Conservation (phyloP, 768 basidiomycete species). For the Lactarius evosmus region DNA sequence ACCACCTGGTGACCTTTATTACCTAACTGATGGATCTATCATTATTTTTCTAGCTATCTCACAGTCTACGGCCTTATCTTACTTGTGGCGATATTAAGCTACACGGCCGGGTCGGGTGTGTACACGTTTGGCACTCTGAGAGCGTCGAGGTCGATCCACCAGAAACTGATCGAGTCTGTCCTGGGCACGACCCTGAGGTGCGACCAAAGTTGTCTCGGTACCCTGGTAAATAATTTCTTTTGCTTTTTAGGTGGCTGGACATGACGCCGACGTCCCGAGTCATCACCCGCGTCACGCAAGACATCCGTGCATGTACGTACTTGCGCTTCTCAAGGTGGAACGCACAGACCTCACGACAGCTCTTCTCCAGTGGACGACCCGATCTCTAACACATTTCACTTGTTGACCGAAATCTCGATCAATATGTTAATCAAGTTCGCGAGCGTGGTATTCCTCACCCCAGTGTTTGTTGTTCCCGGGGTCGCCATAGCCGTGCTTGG, state of each 20-base stretch:
- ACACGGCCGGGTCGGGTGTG: slow-evolving; percentile 36
- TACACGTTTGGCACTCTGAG: slow-evolving; percentile 49
- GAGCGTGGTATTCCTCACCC: slow-evolving; percentile 39
- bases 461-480: slow-evolving; percentile 42
- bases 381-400: slow-evolving; percentile 31
- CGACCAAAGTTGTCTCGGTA: slow-evolving; percentile 35
- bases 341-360: neutral
- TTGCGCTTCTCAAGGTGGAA: neutral
- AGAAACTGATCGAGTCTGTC: slow-evolving; percentile 48
- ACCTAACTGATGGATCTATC: neutral
- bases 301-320: slow-evolving; percentile 43
- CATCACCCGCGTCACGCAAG: slow-evolving; percentile 62
- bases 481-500: slow-evolving; percentile 39
- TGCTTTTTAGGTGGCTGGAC: slow-evolving; percentile 44
- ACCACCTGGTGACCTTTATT: neutral
- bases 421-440: slow-evolving; percentile 38
- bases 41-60: slow-evolving; percentile 50
- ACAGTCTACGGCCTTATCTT: slow-evolving; percentile 41
- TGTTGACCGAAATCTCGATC: slow-evolving; percentile 34
- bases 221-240: neutral
- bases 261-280: slow-evolving; percentile 54
- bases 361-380: slow-evolving; percentile 37
- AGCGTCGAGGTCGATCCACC: slow-evolving; percentile 55
- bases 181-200: slow-evolving; percentile 61
- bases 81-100: slow-evolving; percentile 34